Evolutionary conservation across 139 green algal species (phyloP), one percentile per base, ranked within the genome.

Genomic region (Edaphochlamys debaryana): DNA sequence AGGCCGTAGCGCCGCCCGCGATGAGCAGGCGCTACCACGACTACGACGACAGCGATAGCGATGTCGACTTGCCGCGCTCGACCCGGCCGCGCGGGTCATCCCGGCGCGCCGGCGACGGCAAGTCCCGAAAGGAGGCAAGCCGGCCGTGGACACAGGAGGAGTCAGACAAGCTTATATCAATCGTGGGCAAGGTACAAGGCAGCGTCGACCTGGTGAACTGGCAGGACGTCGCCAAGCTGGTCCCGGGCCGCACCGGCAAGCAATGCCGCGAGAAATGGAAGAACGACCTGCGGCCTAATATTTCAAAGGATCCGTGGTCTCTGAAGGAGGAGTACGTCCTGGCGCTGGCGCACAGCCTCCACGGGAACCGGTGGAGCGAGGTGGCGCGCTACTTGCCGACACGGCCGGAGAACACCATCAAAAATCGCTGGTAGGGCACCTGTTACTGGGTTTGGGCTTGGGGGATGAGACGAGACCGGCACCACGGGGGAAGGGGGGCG

Each of bases 381-480:
- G 95, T 98, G 50, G 94, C 94, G 0, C 88, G 92, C 77, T 86
- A 87, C 63, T 84, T 98, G 45, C 90, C 90, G 0, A 93, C 93
- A 34, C 87, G 95, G n/a, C 97, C 94, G 20, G 96, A 98, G 83
- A 98, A 98, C 78, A 92, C 92, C 6, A 94, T 98, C 69, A 98
- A 98, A 87, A 98, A 98, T 80, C 91, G 97, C 80, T 98, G 95
- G 95, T 79, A 36, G 13, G n/a, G n/a, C n/a, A n/a, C n/a, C n/a
- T n/a, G n/a, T n/a, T n/a, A 71, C n/a, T n/a, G n/a, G 22, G 4
- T 63, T n/a, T 41, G 54, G 15, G 41, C 11, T 34, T 23, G 66
- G n/a, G n/a, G n/a, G n/a, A n/a, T n/a, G n/a, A n/a, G n/a, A n/a
- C n/a, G n/a, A n/a, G n/a, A n/a, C n/a, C n/a, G n/a, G n/a, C n/a